These are phyloP conservation scores for Pigoraptor vietnamica DNA, from an alignment of 78 protist species.

Conservation along the genomic window DNA sequence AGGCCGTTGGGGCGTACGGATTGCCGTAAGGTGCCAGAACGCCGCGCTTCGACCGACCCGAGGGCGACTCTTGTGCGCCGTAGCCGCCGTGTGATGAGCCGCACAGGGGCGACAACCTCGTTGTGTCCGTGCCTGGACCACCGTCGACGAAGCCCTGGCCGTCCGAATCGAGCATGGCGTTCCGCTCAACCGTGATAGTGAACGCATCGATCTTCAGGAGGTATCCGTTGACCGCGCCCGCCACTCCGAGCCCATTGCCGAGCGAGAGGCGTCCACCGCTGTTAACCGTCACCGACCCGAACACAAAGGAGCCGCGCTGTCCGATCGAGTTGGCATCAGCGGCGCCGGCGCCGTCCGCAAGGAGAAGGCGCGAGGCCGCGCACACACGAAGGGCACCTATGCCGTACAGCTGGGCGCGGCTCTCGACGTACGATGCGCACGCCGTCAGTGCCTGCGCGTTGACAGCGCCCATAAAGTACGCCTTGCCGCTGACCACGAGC, in stretches of 20 bases:
- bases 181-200: background rate
- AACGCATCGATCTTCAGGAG: background rate
- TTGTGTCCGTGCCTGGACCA: background rate
- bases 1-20: background rate
- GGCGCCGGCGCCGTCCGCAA: too few relatives aligned
- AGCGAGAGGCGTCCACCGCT: background rate
- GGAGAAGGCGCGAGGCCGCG: too few relatives aligned
- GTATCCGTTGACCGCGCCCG: background rate
- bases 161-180: background rate
- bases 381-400: too few relatives aligned
- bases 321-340: too few relatives aligned
- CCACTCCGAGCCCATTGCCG: background rate
- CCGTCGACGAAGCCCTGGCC: background rate
- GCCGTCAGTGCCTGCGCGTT: too few relatives aligned
- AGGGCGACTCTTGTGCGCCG: background rate
- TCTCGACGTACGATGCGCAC: too few relatives aligned
- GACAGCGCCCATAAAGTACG: background rate
- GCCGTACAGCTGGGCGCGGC: too few relatives aligned
- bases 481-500: background rate
- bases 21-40: background rate
- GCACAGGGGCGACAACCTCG: background rate
- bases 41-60: background rate
- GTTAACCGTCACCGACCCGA: too few relatives aligned
- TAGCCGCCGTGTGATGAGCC: background rate
- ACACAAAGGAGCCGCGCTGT: too few relatives aligned